These are phyloP conservation scores for Myxozyma udenii DNA, from an alignment of 805 yeast genomes.

Conservation along the genomic window DNA sequence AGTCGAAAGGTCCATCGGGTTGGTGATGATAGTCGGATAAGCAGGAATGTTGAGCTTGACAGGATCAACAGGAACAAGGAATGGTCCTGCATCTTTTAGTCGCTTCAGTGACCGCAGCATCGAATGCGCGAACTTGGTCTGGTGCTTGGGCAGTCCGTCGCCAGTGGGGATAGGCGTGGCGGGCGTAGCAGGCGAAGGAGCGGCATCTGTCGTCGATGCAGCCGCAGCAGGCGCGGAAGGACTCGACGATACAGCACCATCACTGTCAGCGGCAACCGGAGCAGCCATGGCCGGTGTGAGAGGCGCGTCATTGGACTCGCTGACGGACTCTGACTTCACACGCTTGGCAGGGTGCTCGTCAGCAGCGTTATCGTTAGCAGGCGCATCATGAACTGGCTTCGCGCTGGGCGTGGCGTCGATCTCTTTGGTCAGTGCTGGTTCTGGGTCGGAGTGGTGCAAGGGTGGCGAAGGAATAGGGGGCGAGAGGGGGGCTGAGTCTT, in stretches of 20 bases:
- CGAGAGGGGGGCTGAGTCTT: conserved; percentile 25
- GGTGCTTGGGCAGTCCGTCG: conserved; percentile 53
- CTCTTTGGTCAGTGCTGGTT: not conserved
- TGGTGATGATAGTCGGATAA: conserved; percentile 74
- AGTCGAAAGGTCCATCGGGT: conserved; percentile 93
- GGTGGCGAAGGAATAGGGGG: conserved; percentile 31
- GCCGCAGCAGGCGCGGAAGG: conserved; percentile 1
- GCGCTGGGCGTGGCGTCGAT: not conserved
- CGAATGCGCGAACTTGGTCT: conserved; percentile 71
- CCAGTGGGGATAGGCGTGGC: not conserved
- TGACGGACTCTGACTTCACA: conserved; percentile 7
- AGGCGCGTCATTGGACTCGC: not conserved
- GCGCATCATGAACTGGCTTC: conserved; percentile 8
- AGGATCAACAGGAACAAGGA: conserved; percentile 83
- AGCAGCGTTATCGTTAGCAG: conserved; percentile 3
- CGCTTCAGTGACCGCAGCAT: conserved; percentile 83
- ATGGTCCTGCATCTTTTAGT: conserved; percentile 88
- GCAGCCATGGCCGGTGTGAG: conserved; percentile 6
- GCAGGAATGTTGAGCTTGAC: conserved; percentile 85
- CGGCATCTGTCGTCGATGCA: not conserved
- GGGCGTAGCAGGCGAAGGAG: not conserved
- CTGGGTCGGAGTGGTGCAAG: conserved; percentile 14
- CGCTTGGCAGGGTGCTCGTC: conserved; percentile 26
- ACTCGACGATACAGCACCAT: too few relatives aligned
- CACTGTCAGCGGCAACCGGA: not conserved